Evolutionary conservation across 129 eudicot genomes (phyloP).

Genomic region (Dittrichia graveolens): DNA sequence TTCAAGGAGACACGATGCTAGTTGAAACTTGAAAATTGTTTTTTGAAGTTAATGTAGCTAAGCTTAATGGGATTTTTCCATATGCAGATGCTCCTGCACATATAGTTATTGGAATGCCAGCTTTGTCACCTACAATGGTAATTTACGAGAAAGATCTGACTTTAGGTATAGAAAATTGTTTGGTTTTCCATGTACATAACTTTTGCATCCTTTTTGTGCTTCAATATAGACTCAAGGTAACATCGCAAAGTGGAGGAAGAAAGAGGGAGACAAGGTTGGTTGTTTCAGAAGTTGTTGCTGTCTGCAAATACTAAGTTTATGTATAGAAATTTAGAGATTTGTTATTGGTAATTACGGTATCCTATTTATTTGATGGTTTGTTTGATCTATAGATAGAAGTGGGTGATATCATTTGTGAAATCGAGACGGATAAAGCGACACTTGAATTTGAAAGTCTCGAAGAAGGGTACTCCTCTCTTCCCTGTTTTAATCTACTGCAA

Average conservation of each 20-base stretch:
- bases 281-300: conserved; percentile 18
- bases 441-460: conserved; percentile 83
- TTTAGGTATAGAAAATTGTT: conserved; percentile 32
- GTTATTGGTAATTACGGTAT: conserved; percentile 10
- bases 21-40: conserved; percentile 2
- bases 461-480: conserved; percentile 73
- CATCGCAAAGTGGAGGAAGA: conserved; percentile 87
- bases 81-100: conserved; percentile 73
- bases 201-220: not conserved
- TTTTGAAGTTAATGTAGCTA: conserved; percentile 21
- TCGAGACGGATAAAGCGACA: conserved; percentile 99
- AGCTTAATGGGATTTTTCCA: conserved; percentile 18
- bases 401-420: conserved; percentile 93
- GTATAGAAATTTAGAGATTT: not conserved
- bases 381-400: conserved; percentile 74
- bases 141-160: conserved; percentile 21
- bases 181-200: conserved; percentile 5
- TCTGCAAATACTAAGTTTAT: conserved; percentile 4
- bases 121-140: conserved; percentile 98
- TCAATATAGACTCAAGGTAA: conserved; percentile 80
- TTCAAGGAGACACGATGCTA: conserved; percentile 4
- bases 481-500: not conserved
- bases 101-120: conserved; percentile 78
- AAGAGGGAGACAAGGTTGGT: conserved; percentile 95
- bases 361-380: conserved; percentile 26